Conservation (phyloP, 2,329 filamentous ascomycete species). For the Fusarium sp. region DNA sequence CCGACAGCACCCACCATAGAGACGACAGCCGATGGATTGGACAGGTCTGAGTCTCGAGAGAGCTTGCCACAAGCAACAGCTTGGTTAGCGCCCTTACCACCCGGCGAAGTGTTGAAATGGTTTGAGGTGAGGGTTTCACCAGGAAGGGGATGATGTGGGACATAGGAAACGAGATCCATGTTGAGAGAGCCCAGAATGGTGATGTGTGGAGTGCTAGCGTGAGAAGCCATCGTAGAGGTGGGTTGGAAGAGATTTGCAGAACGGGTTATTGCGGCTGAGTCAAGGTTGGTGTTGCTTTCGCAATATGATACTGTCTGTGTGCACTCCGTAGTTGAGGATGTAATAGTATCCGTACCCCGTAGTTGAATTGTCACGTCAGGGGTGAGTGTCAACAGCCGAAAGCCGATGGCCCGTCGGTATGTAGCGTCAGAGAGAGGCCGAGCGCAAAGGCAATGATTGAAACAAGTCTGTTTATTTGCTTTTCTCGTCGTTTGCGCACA, state of each 20-base stretch:
- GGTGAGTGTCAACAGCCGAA: not conserved
- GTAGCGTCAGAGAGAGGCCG: not conserved
- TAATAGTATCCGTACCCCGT: not conserved
- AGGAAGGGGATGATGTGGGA: slow-evolving; percentile 80
- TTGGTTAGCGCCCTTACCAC: slow-evolving; percentile 96
- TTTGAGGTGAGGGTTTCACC: slow-evolving; percentile 89
- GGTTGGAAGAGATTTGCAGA: not conserved
- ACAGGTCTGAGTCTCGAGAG: slow-evolving; percentile 62
- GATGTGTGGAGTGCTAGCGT: slow-evolving; percentile 60
- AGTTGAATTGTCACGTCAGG: slow-evolving; percentile 5
- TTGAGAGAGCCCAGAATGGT: slow-evolving; percentile 93
- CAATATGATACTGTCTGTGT: not conserved
- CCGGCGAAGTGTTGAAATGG: slow-evolving; percentile 81
- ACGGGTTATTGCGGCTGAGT: not conserved
- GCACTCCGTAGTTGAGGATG: slow-evolving; percentile 1
- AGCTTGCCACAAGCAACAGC: slow-evolving; percentile 88
- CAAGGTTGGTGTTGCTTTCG: not conserved
- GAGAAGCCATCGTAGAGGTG: slow-evolving; percentile 30
- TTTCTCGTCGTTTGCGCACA: not conserved
- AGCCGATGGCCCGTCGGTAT: not conserved
- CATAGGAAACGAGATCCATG: slow-evolving; percentile 90
- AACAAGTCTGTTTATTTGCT: not conserved
- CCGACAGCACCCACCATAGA: slow-evolving; percentile 81
- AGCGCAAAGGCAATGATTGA: not conserved
- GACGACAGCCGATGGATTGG: slow-evolving; percentile 56